These are phyloP conservation scores for Verbascum thapsus DNA, from an alignment of 257 asterid genomes.

Conservation along the genomic window DNA sequence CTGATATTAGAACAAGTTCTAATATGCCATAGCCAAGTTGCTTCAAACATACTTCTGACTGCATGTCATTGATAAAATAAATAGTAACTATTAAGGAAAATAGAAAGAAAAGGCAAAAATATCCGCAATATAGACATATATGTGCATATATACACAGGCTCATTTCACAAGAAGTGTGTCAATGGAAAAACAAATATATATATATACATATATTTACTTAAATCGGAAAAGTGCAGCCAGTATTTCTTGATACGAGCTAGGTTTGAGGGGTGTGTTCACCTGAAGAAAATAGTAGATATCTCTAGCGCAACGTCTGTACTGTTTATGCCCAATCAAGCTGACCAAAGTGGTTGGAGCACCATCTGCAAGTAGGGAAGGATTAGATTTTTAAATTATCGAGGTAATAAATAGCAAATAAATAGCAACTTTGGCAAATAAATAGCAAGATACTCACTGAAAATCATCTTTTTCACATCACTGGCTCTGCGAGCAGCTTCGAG, in stretches of 20 bases:
- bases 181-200: background rate
- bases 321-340: slow-evolving; percentile 93
- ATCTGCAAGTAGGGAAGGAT: slow-evolving; percentile 49
- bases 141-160: too few relatives aligned
- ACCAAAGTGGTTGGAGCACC: slow-evolving; percentile 96
- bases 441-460: slow-evolving; percentile 67
- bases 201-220: too few relatives aligned
- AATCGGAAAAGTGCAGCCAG: background rate
- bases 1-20: slow-evolving; percentile 73
- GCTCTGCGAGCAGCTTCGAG: slow-evolving; percentile 99
- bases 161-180: slow-evolving; percentile 2
- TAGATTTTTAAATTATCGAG: slow-evolving; percentile 21
- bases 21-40: slow-evolving; percentile 93
- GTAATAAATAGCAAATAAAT: slow-evolving; percentile 26
- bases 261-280: slow-evolving; percentile 45
- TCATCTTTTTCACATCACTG: slow-evolving; percentile 80
- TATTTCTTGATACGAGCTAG: slow-evolving; percentile 5
- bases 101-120: background rate
- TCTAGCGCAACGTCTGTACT: slow-evolving; percentile 83
- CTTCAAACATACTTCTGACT: slow-evolving; percentile 91
- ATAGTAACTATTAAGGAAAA: slow-evolving; percentile 14
- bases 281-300: slow-evolving; percentile 91
- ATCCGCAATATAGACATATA: background rate
- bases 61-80: too few relatives aligned
- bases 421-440: slow-evolving; percentile 22